Percentiles rank a stretch among this genome's conserved stretches.
These are phyloP conservation scores for Prosopis cineraria DNA, from an alignment of 306 rosid species.

Conservation along the genomic window DNA sequence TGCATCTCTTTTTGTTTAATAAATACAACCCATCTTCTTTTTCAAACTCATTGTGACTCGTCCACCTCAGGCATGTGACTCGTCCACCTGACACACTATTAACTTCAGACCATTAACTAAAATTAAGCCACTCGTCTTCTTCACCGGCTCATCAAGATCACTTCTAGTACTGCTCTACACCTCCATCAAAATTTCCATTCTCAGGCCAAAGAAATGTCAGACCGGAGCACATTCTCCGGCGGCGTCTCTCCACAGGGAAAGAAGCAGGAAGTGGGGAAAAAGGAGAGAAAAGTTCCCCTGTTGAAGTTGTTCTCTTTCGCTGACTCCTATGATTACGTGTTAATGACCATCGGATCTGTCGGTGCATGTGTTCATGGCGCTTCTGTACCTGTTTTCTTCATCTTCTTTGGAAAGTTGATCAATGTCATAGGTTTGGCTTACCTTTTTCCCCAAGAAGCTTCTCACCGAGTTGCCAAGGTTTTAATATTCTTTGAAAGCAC, in stretches of 20 bases:
- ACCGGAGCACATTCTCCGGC: constrained; percentile 43
- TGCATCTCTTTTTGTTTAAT: constrained; percentile 21
- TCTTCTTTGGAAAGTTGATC: constrained; percentile 87
- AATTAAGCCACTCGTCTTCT: no score
- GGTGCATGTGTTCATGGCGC: constrained; percentile 94
- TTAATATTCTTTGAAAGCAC: not conserved
- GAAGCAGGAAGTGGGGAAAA: not conserved
- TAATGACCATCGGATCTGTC: constrained; percentile 74
- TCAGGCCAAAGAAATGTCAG: constrained; percentile 39
- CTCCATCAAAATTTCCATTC: constrained; percentile 10
- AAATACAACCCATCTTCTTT: constrained; percentile 50
- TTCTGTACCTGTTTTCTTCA: constrained; percentile 92
- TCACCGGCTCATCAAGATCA: not conserved
- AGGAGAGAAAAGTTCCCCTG: constrained; percentile 52
- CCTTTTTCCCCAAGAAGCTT: constrained; percentile 88
- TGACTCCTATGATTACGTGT: constrained; percentile 66
- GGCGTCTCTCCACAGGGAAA: constrained; percentile 28
- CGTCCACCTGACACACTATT: constrained; percentile 41
- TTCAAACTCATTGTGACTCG: constrained; percentile 39
- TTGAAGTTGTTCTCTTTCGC: constrained; percentile 78
- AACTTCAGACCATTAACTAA: no score
- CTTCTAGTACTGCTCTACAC: constrained; percentile 9
- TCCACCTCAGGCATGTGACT: constrained; percentile 23
- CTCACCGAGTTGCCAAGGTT: constrained; percentile 93
- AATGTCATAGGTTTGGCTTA: constrained; percentile 89